Evolutionary conservation across 805 yeast genomes (phyloP).

Genomic region (Zygotorulaspora chibaensis): DNA sequence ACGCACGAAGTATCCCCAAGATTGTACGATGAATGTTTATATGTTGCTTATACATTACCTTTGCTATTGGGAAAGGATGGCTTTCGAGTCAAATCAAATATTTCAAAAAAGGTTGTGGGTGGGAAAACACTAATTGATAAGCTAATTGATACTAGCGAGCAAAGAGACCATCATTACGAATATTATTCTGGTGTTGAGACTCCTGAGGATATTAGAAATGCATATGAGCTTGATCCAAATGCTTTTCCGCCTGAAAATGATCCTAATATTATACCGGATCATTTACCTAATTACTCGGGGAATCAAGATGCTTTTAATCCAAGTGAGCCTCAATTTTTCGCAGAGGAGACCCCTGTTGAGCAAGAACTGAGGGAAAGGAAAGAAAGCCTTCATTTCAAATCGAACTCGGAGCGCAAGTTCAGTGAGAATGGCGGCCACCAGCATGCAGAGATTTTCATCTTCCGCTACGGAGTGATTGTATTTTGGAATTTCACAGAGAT

Average conservation of each 20-base stretch:
- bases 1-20: conserved; percentile 84
- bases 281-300: conserved; percentile 24
- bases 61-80: conserved; percentile 80
- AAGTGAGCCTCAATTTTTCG: conserved; percentile 86
- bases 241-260: conserved; percentile 20
- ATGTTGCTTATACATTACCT: conserved; percentile 85
- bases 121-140: conserved; percentile 60
- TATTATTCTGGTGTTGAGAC: conserved; percentile 75
- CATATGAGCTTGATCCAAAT: conserved; percentile 36
- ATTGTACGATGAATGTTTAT: conserved; percentile 86
- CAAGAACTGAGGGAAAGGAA: conserved; percentile 20
- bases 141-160: conserved; percentile 74
- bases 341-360: conserved; percentile 38
- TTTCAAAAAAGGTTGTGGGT: conserved; percentile 37
- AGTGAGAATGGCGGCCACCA: conserved; percentile 28
- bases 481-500: conserved; percentile 94
- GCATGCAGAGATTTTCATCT: conserved; percentile 84
- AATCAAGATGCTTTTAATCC: conserved; percentile 72
- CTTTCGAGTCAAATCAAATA: conserved; percentile 66
- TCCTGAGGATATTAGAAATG: conserved; percentile 49
- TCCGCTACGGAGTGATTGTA: conserved; percentile 93
- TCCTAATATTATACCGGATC: conserved; percentile 23
- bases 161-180: conserved; percentile 86
- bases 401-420: conserved; percentile 17
- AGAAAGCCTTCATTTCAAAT: conserved; percentile 12